A percentile compares a stretch with the other conserved stretches of the same genome.
phyloP scores from a whole-genome alignment of 2,329 filamentous ascomycete genomes.

The Pseudocercospora cruenta region DNA sequence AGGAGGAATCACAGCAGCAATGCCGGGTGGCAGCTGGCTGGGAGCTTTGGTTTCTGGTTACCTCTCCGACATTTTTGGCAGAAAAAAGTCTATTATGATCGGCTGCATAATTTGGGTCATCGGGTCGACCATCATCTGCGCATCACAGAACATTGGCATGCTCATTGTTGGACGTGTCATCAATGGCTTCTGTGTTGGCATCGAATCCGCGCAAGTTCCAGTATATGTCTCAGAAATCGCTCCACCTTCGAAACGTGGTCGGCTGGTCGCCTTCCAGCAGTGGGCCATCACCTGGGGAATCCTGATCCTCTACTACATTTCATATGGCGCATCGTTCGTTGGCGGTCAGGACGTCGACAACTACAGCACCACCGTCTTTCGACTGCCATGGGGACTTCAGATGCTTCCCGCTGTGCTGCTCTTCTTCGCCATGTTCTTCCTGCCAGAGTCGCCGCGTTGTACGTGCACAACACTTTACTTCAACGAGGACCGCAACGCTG shows the following conservation, averaged over 20 bases:
- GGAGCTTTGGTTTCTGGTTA: slow-evolving; percentile 63
- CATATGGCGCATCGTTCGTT: slow-evolving; percentile 66
- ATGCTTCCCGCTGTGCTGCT: slow-evolving; percentile 40
- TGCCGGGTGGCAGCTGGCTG: slow-evolving; percentile 71
- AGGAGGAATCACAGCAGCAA: slow-evolving; percentile 69
- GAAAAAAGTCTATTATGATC: slow-evolving; percentile 57
- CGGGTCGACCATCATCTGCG: slow-evolving; percentile 64
- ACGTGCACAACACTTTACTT: slow-evolving; percentile 20
- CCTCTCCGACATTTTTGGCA: slow-evolving; percentile 60
- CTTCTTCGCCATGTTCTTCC: slow-evolving; percentile 45
- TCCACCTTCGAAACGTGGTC: slow-evolving; percentile 60
- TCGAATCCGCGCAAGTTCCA: slow-evolving; percentile 69
- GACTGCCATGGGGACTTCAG: slow-evolving; percentile 12
- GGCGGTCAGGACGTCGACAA: slow-evolving; percentile 40
- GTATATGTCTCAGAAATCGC: slow-evolving; percentile 67
- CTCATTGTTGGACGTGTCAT: slow-evolving; percentile 69
- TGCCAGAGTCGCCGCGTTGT: slow-evolving; percentile 48
- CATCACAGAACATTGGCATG: slow-evolving; percentile 68
- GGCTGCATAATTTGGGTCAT: slow-evolving; percentile 49
- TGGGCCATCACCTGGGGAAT: slow-evolving; percentile 70
- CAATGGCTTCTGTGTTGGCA: slow-evolving; percentile 72
- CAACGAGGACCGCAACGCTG: neutral
- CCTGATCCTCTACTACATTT: slow-evolving; percentile 69
- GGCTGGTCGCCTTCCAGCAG: slow-evolving; percentile 71
- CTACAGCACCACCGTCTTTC: slow-evolving; percentile 35